Conservation (phyloP, 2,329 filamentous ascomycete genomes). For the Aquanectria penicillioides region DNA sequence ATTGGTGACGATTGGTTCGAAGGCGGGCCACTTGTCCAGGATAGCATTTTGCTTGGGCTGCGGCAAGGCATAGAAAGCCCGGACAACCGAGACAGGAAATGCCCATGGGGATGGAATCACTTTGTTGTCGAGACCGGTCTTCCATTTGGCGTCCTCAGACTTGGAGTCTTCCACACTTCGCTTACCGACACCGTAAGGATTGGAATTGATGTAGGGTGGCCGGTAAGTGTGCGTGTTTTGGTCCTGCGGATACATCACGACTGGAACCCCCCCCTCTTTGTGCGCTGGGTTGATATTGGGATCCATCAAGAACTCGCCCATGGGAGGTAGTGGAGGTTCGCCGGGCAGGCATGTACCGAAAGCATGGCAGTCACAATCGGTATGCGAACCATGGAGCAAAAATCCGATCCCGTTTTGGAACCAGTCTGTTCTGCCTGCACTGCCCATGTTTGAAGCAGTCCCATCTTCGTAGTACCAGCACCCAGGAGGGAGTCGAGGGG, state of each 20-base stretch:
- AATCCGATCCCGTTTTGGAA: no score
- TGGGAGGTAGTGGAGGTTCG: conserved; percentile 10
- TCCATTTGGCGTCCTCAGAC: no score
- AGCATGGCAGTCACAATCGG: conserved; percentile 9
- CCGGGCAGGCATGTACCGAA: not conserved
- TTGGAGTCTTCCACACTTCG: no score
- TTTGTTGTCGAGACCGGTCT: no score
- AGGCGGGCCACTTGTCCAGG: conserved; percentile 1
- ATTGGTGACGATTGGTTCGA: not conserved
- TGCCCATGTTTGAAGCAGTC: no score
- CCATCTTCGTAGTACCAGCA: not conserved
- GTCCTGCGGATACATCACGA: no score
- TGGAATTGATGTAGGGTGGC: not conserved
- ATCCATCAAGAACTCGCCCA: conserved; percentile 9
- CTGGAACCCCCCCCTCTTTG: not conserved
- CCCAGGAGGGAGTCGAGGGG: not conserved
- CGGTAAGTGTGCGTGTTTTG: not conserved
- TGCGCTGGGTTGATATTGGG: not conserved
- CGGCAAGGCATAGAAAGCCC: not conserved
- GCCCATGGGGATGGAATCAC: not conserved
- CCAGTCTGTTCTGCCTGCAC: no score
- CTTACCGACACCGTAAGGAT: no score
- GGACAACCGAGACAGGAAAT: not conserved
- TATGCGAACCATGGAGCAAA: no score
- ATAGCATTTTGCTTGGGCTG: not conserved